phyloP scores from a whole-genome alignment of 192 early-diverging fungal genomes.

The Phlyctochytrium planicorne region DNA sequence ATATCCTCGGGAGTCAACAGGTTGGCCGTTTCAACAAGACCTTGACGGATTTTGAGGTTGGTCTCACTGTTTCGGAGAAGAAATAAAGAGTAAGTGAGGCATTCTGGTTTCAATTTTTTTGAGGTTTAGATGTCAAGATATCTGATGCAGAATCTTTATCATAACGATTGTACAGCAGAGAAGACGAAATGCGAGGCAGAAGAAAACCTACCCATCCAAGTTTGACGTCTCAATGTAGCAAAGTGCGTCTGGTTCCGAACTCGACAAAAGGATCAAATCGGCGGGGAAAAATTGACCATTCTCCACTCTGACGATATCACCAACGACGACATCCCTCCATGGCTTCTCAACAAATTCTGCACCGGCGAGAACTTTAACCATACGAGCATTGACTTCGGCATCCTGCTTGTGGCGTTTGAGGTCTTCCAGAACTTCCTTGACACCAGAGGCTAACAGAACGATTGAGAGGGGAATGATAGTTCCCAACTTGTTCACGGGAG shows the following conservation, averaged over 20 bases:
- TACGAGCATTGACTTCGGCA: constrained; percentile 41
- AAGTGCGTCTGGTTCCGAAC: constrained; percentile 91
- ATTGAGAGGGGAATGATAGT: constrained; percentile 82
- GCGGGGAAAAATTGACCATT: constrained; percentile 88
- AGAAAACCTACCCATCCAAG: constrained; percentile 86
- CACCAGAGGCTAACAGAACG: constrained; percentile 84
- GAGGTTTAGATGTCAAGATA: too few relatives aligned
- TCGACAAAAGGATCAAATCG: constrained; percentile 86
- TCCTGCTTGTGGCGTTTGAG: constrained; percentile 47
- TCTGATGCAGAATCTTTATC: too few relatives aligned
- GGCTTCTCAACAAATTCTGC: constrained; percentile 68
- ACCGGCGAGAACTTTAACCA: constrained; percentile 42
- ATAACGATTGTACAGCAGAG: too few relatives aligned
- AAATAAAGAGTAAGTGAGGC: constrained; percentile 9
- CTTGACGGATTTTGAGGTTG: constrained; percentile 97
- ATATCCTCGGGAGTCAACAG: constrained; percentile 71
- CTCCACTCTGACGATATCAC: constrained; percentile 90
- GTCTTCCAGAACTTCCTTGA: constrained; percentile 95
- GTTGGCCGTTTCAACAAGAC: constrained; percentile 76
- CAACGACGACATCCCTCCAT: constrained; percentile 83
- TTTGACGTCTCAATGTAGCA: constrained; percentile 99
- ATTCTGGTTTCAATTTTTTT: too few relatives aligned
- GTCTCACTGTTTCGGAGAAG: constrained; percentile 68
- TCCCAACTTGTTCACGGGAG: constrained; percentile 87
- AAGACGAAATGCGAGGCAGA: too few relatives aligned